Evolutionary conservation across 2,329 filamentous ascomycete species (phyloP), one percentile per base, ranked within the genome.

Genomic region (Setomelanomma holmii): DNA sequence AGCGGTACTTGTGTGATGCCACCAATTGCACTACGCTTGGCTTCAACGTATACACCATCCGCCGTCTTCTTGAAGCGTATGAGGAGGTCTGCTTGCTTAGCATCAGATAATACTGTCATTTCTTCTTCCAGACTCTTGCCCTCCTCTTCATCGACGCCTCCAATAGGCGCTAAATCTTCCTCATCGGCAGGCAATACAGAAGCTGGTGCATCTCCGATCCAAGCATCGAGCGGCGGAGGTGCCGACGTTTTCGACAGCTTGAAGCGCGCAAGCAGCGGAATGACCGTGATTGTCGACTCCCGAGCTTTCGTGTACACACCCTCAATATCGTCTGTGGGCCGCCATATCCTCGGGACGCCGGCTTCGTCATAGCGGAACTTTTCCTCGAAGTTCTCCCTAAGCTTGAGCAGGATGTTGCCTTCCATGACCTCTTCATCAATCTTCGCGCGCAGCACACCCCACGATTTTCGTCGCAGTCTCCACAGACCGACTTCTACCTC

Each of bases 361-460:
- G 87, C 87, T 53, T 97, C 93, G 67, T 99, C 95, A 68, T 99
- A 99, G 59, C 95, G 89, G 84, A 99, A 99, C 77, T 96, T 97
- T 79, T 99, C 95, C 77, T 99, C 95, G 63, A 99, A 99, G 79
- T 97, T 98, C 76, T 99, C 95, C 30, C 95, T 87, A 45, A 99
- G 85, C 80, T 99, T 99, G 63, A 98, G 82, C 27, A 98, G 80
- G 47, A 99, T 87, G 71, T 98, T 99, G 67, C 93, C 93, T 78
- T 98, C 95, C 87, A 96, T 96, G 71, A 97, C 91, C 76, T 99
- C 95, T 71, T 99, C 95, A 30, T 98, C 93, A 56, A 99, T 89
- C 80, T 91, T 95, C 53, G 91, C 88, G 40, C 91, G 86, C 55
- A 99, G 81, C 12, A 93, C 93, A 35, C 88, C 88, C 95, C 95